Percentiles rank a stretch among this genome's conserved stretches.
Conservation (phyloP, 768 basidiomycete species). For the Pleurotus cornucopiae region DNA sequence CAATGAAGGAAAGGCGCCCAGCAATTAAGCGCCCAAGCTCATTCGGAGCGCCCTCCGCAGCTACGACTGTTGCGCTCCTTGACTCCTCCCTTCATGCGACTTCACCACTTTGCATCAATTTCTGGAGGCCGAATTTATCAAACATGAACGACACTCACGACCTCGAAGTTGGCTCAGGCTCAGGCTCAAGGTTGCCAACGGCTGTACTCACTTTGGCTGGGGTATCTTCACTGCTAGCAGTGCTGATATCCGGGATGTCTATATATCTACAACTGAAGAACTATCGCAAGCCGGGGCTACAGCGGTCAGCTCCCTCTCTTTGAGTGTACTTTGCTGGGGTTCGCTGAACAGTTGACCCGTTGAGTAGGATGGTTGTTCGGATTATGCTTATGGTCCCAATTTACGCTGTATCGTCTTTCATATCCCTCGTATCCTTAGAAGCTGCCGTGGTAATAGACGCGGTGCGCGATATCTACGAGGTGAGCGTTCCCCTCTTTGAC, state of each 20-base stretch:
- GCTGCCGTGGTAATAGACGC: slow-evolving; percentile 96
- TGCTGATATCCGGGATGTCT: slow-evolving; percentile 65
- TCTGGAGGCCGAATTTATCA: background rate
- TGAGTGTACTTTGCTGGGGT: background rate
- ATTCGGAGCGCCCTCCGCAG: no score
- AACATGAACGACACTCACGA: background rate
- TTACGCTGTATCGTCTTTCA: slow-evolving; percentile 86
- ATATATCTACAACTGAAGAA: slow-evolving; percentile 82
- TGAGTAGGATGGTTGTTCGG: slow-evolving; percentile 76
- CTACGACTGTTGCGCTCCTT: no score
- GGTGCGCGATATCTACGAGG: slow-evolving; percentile 94
- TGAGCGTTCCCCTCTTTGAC: slow-evolving; percentile 25
- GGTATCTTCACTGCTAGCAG: slow-evolving; percentile 62
- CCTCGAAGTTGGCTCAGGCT: slow-evolving; percentile 29
- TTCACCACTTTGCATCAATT: no score
- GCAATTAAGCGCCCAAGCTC: no score
- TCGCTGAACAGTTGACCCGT: slow-evolving; percentile 1
- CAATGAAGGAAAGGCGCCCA: no score
- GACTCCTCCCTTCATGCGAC: no score
- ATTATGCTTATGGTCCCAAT: slow-evolving; percentile 98
- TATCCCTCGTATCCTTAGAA: slow-evolving; percentile 90
- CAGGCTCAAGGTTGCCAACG: slow-evolving; percentile 57
- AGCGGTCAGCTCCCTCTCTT: slow-evolving; percentile 47
- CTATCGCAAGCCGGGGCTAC: slow-evolving; percentile 77
- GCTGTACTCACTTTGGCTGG: slow-evolving; percentile 61